Percentiles rank a stretch among this genome's conserved stretches.
phyloP scores from a whole-genome alignment of 2,329 filamentous ascomycete species.

The Hirsutella rhossiliensis region DNA sequence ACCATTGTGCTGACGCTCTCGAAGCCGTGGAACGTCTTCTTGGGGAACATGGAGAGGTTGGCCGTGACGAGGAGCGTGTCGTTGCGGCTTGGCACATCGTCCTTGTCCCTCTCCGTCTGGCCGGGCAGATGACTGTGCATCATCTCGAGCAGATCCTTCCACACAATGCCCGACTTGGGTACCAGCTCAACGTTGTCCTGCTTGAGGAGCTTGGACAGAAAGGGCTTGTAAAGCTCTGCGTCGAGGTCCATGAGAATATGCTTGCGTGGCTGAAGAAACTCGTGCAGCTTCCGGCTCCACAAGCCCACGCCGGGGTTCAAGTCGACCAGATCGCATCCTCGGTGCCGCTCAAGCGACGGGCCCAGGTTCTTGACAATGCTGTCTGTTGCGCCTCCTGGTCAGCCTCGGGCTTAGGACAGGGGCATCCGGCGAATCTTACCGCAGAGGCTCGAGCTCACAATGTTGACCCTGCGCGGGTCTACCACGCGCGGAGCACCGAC shows the following conservation, averaged over 20 bases:
- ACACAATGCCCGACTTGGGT: slow-evolving; percentile 45
- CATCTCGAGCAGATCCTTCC: slow-evolving; percentile 43
- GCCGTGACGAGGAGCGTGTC: slow-evolving; percentile 61
- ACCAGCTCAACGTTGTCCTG: slow-evolving; percentile 37
- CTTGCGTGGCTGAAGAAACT: slow-evolving; percentile 61
- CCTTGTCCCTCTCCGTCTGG: slow-evolving; percentile 31
- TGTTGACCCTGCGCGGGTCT: slow-evolving; percentile 34
- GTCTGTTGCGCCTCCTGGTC: slow-evolving; percentile 29
- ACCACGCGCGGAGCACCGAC: background rate
- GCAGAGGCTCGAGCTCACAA: slow-evolving; percentile 39
- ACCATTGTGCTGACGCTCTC: slow-evolving; percentile 45
- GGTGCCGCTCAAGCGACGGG: slow-evolving; percentile 54
- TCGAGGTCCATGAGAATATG: slow-evolving; percentile 78
- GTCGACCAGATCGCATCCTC: slow-evolving; percentile 77
- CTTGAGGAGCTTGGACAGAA: slow-evolving; percentile 46
- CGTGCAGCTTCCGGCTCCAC: slow-evolving; percentile 67
- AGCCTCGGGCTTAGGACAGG: background rate
- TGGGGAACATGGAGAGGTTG: slow-evolving; percentile 48
- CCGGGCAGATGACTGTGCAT: slow-evolving; percentile 39
- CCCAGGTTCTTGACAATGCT: slow-evolving; percentile 60
- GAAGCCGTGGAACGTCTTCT: slow-evolving; percentile 36
- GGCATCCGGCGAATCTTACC: slow-evolving; percentile 17
- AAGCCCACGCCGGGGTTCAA: slow-evolving; percentile 70
- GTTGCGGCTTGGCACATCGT: slow-evolving; percentile 42
- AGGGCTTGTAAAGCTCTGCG: slow-evolving; percentile 40